Evolutionary conservation across 805 yeast genomes (phyloP).

Genomic region (Starmerella potacharoeniae): DNA sequence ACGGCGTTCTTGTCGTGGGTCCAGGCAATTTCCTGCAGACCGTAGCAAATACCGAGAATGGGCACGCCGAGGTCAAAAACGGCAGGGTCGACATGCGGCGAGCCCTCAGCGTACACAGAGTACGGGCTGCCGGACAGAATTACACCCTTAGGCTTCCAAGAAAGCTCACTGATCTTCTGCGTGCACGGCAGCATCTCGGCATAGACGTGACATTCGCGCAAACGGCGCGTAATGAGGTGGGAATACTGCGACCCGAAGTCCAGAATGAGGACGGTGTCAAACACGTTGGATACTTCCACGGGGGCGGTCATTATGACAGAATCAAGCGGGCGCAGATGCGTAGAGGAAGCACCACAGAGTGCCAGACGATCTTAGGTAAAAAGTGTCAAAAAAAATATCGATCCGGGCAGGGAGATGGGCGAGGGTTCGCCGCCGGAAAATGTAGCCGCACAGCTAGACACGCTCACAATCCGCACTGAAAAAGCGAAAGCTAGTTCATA

Average conservation of each 20-base stretch:
- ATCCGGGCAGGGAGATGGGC: not conserved
- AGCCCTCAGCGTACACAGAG: conserved; percentile 89
- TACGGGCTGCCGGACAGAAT: conserved; percentile 96
- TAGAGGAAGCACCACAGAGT: not conserved
- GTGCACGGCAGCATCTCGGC: conserved; percentile 99
- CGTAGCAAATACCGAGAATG: conserved; percentile 94
- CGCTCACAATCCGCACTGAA: too few relatives aligned
- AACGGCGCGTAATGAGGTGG: conserved; percentile 85
- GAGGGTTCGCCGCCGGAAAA: not conserved
- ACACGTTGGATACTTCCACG: conserved; percentile 66
- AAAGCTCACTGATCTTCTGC: conserved; percentile 82
- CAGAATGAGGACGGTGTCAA: conserved; percentile 92
- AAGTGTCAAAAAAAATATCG: not conserved
- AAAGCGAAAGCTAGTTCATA: too few relatives aligned
- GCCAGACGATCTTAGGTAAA: not conserved
- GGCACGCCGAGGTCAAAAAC: conserved; percentile 87
- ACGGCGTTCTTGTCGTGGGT: conserved; percentile 70
- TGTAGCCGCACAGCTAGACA: too few relatives aligned
- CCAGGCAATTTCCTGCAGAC: conserved; percentile 99
- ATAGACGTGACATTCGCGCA: conserved; percentile 94
- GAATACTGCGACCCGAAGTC: conserved; percentile 99
- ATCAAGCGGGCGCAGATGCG: not conserved
- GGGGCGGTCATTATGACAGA: conserved; percentile 14
- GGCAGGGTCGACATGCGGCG: conserved; percentile 95
- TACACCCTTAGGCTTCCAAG: conserved; percentile 94